These are phyloP conservation scores for Colletotrichum liaoningense DNA, from an alignment of 2,329 filamentous ascomycete genomes.

Conservation along the genomic window DNA sequence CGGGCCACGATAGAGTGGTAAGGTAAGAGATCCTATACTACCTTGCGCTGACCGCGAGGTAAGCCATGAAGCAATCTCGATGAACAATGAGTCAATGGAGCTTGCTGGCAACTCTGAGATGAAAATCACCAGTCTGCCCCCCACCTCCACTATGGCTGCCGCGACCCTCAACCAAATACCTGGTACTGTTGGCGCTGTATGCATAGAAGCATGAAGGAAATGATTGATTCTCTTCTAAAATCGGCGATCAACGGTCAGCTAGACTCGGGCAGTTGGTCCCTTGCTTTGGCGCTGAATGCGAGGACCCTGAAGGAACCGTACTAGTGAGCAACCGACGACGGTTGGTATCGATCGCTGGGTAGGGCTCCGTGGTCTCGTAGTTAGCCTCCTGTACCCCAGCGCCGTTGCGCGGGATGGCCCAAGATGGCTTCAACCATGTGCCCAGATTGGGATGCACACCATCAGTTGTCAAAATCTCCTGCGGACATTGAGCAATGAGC, in stretches of 20 bases:
- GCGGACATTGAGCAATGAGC: constrained; percentile 28
- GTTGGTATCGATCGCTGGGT: constrained; percentile 17
- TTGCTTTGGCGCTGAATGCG: background rate
- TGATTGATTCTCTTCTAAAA: background rate
- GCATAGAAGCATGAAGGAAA: background rate
- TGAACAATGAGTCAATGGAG: background rate
- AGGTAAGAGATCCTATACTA: constrained; percentile 29
- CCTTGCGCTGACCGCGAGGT: constrained; percentile 1
- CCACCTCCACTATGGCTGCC: background rate
- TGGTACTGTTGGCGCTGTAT: background rate
- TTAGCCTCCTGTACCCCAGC: constrained; percentile 27
- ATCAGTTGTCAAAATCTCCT: constrained; percentile 15
- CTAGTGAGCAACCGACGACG: background rate
- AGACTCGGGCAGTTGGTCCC: background rate
- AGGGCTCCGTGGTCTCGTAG: constrained; percentile 8
- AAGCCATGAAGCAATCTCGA: constrained; percentile 7
- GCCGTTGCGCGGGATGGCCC: constrained; percentile 15
- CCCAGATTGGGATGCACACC: constrained; percentile 26
- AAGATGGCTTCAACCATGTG: constrained; percentile 10
- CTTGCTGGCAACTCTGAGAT: background rate
- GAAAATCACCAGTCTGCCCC: background rate
- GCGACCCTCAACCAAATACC: background rate
- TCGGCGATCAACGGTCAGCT: background rate
- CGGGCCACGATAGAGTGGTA: constrained; percentile 7
- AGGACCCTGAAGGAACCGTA: constrained; percentile 21